These are phyloP conservation scores for Hygrophila difformis DNA, from an alignment of 257 asterid genomes.

Conservation along the genomic window DNA sequence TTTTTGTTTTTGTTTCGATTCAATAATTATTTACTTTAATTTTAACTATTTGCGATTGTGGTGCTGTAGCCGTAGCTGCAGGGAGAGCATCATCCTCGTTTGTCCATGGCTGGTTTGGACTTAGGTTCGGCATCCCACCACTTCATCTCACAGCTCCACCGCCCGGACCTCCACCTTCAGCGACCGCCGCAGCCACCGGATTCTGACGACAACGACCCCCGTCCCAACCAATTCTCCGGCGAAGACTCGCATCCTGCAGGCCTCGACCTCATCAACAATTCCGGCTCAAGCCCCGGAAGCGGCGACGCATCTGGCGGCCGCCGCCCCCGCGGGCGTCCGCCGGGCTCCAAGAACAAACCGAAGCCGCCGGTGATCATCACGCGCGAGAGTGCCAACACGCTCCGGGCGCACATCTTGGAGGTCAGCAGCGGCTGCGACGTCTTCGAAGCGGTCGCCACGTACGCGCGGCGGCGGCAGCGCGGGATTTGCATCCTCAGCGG, in stretches of 20 bases:
- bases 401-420: constrained; percentile 82
- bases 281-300: constrained; percentile 30
- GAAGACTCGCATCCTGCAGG: constrained; percentile 24
- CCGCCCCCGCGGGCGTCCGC: constrained; percentile 54
- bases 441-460: constrained; percentile 65
- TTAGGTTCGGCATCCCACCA: constrained; percentile 61
- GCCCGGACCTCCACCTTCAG: constrained; percentile 47
- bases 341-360: constrained; percentile 79
- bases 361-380: constrained; percentile 86
- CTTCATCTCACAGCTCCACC: constrained; percentile 49
- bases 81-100: too few relatives aligned
- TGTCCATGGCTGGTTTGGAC: constrained; percentile 73
- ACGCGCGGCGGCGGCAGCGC: constrained; percentile 60
- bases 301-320: constrained; percentile 36
- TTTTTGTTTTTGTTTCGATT: too few relatives aligned
- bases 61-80: neutral
- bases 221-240: constrained; percentile 28
- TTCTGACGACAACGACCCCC: constrained; percentile 27
- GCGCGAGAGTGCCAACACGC: constrained; percentile 82
- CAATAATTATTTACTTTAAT: too few relatives aligned
- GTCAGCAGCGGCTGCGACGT: constrained; percentile 72
- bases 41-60: neutral
- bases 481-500: constrained; percentile 75
- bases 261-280: constrained; percentile 15
- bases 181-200: constrained; percentile 23